These are phyloP conservation scores for Turnera subulata DNA, from an alignment of 345 rosid genomes.

Conservation along the genomic window DNA sequence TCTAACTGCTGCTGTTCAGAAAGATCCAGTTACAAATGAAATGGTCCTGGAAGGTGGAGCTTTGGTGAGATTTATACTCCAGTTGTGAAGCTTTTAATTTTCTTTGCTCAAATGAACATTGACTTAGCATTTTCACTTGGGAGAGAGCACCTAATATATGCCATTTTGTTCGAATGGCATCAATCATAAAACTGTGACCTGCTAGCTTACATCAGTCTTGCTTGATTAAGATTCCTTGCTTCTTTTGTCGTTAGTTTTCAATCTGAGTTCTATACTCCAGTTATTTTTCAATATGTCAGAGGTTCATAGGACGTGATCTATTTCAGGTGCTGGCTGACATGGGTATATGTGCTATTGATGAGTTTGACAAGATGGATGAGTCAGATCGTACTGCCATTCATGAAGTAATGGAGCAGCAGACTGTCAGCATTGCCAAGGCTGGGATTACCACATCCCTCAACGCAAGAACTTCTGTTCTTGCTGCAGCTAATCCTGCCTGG, in stretches of 20 bases:
- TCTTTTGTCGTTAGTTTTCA: constrained; percentile 1
- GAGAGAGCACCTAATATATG: too few relatives aligned
- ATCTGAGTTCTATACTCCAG: neutral
- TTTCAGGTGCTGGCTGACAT: constrained; percentile 95
- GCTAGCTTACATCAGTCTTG: neutral
- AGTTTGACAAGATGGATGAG: constrained; percentile 99
- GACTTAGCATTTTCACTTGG: neutral
- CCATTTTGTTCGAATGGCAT: too few relatives aligned
- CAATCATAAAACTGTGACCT: neutral
- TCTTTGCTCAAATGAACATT: neutral
- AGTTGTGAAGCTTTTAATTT: neutral
- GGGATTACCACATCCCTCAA: too few relatives aligned
- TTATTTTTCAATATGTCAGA: constrained; percentile 10
- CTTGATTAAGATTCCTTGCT: neutral
- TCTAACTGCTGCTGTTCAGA: constrained; percentile 96
- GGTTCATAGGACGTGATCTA: constrained; percentile 11
- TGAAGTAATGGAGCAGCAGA: constrained; percentile 99
- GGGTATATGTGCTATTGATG: constrained; percentile 99
- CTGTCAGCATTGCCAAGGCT: constrained; percentile 99
- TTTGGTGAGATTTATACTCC: constrained; percentile 50
- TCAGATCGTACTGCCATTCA: constrained; percentile 97
- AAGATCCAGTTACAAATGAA: constrained; percentile 94
- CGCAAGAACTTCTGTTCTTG: too few relatives aligned
- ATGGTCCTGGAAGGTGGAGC: constrained; percentile 99
- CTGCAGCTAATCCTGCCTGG: too few relatives aligned